Evolutionary conservation across 2,329 filamentous ascomycete genomes (phyloP), one percentile per base, ranked within the genome.

Genomic region (Aphanocladium album): DNA sequence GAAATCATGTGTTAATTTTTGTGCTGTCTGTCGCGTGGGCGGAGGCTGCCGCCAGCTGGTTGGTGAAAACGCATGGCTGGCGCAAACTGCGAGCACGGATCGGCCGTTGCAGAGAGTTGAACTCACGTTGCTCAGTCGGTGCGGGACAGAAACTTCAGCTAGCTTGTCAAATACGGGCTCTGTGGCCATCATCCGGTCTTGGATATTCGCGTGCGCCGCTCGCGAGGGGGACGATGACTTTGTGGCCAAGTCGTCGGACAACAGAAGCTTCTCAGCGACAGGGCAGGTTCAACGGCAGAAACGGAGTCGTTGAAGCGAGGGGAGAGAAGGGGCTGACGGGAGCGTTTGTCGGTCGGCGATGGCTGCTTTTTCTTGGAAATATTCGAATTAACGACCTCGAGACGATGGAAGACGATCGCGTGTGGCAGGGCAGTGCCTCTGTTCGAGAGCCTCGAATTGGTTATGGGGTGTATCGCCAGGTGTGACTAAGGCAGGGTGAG

Each of bases 171-270:
- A 75, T 72, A 78, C 77, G 77, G 80, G 78, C 81, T 83, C 83
- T 79, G 82, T 82, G 80, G 83, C 83, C 83, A 86, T 86, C 82
- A 83, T 86, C 81, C 82, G n/a, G 82, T 80, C 74, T 76, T 77
- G 72, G 72, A 68, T 56, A 62, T 63, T 63, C 60, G 64, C 70
- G 70, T 71, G 68, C 71, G 70, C 72, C 69, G 67, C 69, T 72
- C 60, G 65, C 33, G 63, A 61, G 56, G 63, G 64, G 60, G 65
- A 47, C 60, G 35, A 66, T 63, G 64, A 58, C 57, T 61, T 64
- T 69, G 66, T 66, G 65, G 68, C 67, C 66, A 66, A 68, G 66
- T 68, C 67, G 65, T 67, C 52, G 33, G 35, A 53, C 17, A 50
- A 33, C 27, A 47, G 57, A 60, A 54, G 50, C 57, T 60, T 30